Evolutionary conservation across 768 basidiomycete species (phyloP), one percentile per base, ranked within the genome.

Genomic region (Leccinum imitatum): DNA sequence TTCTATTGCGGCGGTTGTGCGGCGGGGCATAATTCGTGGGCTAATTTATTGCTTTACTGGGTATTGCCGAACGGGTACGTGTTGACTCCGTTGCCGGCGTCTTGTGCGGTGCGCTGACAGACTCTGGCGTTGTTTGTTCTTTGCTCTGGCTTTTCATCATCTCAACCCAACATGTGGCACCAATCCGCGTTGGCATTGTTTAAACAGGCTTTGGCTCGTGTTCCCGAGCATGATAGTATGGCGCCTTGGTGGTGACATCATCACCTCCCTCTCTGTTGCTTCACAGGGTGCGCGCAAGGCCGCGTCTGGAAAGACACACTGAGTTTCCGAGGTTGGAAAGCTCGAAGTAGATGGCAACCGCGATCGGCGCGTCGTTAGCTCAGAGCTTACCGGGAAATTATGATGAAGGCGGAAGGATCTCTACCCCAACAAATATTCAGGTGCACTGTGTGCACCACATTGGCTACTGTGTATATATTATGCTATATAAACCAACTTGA

Each of bases 51-150:
- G 27, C 52, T 84, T 19, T 82, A 84, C 55, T 95, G 86, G 84
- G 78, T 92, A 57, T 68, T 92, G 50, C 90, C 93, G 0, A 93
- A 93, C 63, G 91, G 89, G 90, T 90, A 65, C 54, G 87, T 70
- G 21, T 60, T 41, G 2, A 2, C 7, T 57, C 25, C 21, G 17
- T 33, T 54, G 37, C 35, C 6, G 19, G 23, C 15, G n/a, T 7
- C 7, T 7, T 35, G 27, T 14, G 50, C 33, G 56, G 21, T 17
- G 51, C 44, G 58, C 58, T 69, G 54, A 67, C 17, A 33, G 27
- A 39, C 7, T 15, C 17, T 10, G 6, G 21, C 19, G 14, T 27
- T n/a, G 1, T 33, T 53, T 31, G 6, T 17, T 23, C 14, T 31
- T 35, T 15, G 7, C 19, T 44, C n/a, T 44, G 41, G n/a, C 31